Percentiles rank a stretch among this genome's conserved stretches.
These are phyloP conservation scores for Coprinopsis cinerea DNA, from an alignment of 768 basidiomycete genomes.

Conservation along the genomic window DNA sequence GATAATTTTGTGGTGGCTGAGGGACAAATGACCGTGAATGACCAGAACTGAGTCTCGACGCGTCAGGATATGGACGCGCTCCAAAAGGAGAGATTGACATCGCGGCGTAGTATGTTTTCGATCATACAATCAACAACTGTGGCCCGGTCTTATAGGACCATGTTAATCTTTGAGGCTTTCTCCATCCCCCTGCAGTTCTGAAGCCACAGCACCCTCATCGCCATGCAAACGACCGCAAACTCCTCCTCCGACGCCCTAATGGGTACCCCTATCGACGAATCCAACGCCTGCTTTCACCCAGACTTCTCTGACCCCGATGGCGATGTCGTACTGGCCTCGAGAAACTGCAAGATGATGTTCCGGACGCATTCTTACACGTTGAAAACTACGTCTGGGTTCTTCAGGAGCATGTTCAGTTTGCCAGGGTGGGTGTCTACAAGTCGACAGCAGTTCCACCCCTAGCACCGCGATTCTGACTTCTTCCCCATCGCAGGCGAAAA, in stretches of 20 bases:
- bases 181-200: background rate
- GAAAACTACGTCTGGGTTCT: constrained; percentile 62
- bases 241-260: too few relatives aligned
- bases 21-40: too few relatives aligned
- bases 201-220: too few relatives aligned
- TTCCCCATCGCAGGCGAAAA: background rate
- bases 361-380: constrained; percentile 55
- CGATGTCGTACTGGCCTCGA: constrained; percentile 50
- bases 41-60: too few relatives aligned
- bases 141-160: too few relatives aligned
- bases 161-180: too few relatives aligned
- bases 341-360: constrained; percentile 44
- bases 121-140: too few relatives aligned
- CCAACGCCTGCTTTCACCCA: constrained; percentile 32
- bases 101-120: too few relatives aligned
- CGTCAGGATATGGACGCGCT: too few relatives aligned
- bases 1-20: too few relatives aligned
- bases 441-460: background rate
- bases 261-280: background rate
- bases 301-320: constrained; percentile 47
- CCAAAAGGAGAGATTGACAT: too few relatives aligned
- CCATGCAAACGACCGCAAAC: too few relatives aligned
- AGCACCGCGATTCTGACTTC: background rate
- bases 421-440: constrained; percentile 31
- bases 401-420: constrained; percentile 53